Evolutionary conservation across 2,329 filamentous ascomycete species (phyloP), one percentile per base, ranked within the genome.

Genomic region (Penicillium sp.): DNA sequence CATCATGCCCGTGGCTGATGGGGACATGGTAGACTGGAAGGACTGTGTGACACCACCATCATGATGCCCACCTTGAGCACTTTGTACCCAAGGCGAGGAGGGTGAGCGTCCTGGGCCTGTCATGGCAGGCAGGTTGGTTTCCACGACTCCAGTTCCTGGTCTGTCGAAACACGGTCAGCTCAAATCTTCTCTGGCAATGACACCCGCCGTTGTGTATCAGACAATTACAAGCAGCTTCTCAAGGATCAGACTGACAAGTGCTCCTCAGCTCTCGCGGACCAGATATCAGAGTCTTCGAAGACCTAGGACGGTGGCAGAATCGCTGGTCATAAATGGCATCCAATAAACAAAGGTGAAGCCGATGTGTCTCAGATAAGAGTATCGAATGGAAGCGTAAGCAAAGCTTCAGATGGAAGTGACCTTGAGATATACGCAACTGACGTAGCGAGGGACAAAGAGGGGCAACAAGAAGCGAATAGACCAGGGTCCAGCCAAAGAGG

Each of bases 61-160:
- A 42, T 61, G 58, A 41, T 65, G 61, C 50, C 61, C 57, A 40
- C 54, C 61, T 50, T 68, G 65, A 21, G 67, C 55, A 50, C 63
- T 67, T 61, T 68, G 66, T 50, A 65, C 64, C 72, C 71, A 74
- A 33, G 71, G 67, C 13, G 70, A 73, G 29, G 71, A 69, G 56
- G 71, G 70, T 57, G 71, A 71, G 58, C 49, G 62, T 60, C 67
- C 70, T 53, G 69, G 64, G 46, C 71, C 71, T 50, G 71, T 72
- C 68, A 73, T 73, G 56, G 63, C 63, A 64, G 62, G 66, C 67
- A 64, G 66, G 46, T 50, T 54, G 62, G 58, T 37, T 62, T 59
- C 50, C 51, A 50, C 53, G 38, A 48, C 58, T 58, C 65, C 37
- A 37, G 37, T 53, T 57, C 40, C 35, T 31, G 27, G 21, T 33